phyloP scores from a whole-genome alignment of 352 stramenopile genomes.

The Phytophthora macrochlamydospora region DNA sequence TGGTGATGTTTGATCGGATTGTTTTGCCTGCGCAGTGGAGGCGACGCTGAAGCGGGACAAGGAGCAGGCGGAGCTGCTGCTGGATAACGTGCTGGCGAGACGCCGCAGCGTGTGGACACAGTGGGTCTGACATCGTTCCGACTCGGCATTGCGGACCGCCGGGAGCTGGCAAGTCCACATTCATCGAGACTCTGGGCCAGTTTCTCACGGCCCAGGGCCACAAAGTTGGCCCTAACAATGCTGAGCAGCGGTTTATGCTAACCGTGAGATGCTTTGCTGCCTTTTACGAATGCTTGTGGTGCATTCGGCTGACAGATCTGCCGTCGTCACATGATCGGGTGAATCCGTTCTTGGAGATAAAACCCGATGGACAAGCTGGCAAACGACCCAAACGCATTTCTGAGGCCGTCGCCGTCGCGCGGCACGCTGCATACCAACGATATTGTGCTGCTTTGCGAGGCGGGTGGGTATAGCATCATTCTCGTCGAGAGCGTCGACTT shows the following conservation, averaged over 20 bases:
- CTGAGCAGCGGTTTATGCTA: conserved; percentile 82
- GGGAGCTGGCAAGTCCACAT: conserved; percentile 97
- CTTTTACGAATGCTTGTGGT: not conserved
- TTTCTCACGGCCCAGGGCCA: conserved; percentile 82
- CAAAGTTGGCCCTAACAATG: conserved; percentile 86
- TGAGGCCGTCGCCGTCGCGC: conserved; percentile 91
- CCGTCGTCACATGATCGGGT: conserved; percentile 92
- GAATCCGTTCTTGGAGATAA: conserved; percentile 98
- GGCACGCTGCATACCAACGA: conserved; percentile 89
- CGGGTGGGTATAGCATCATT: conserved; percentile 94
- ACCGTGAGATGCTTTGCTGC: too few relatives aligned
- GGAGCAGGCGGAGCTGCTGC: conserved; percentile 84
- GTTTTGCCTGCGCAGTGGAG: conserved; percentile 56
- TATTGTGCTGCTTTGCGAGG: conserved; percentile 95
- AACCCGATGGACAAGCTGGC: conserved; percentile 97
- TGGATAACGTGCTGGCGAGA: conserved; percentile 82
- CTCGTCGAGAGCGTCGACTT: conserved; percentile 98
- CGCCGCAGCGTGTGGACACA: conserved; percentile 37
- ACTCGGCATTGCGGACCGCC: conserved; percentile 91
- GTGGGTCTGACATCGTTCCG: conserved; percentile 69
- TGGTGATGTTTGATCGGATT: not conserved
- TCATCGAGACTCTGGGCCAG: conserved; percentile 96
- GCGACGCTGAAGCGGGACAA: conserved; percentile 74
- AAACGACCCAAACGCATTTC: conserved; percentile 91
- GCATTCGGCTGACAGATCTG: conserved; percentile 72